Evolutionary conservation across 2,329 filamentous ascomycete genomes (phyloP), one percentile per base, ranked within the genome.

Genomic region (Verruconis gallopava): DNA sequence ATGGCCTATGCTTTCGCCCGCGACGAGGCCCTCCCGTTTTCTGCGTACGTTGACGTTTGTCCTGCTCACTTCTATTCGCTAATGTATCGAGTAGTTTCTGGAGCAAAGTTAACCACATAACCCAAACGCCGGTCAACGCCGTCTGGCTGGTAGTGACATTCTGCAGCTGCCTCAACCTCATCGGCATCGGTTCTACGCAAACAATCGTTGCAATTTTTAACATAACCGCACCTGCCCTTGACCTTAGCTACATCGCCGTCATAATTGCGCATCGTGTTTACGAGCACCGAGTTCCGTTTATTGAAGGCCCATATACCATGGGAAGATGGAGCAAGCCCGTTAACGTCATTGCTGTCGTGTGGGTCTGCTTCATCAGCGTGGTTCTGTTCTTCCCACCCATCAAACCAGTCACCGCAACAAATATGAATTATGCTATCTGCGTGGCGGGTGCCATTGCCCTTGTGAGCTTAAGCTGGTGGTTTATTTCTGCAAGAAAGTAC

Each of bases 131-230:
- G 0, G 62, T 79, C 42, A 72, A 78, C 46, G 69, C 73, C 2
- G 75, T 79, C 42, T 79, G 75, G 75, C 69, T 78, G 38, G 72
- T 78, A 35, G 74, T 78, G 2, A 50, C 67, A 46, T 75, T 75
- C 55, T 75, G 72, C 54, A 60, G 53, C 49, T 63, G 58, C 39
- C 59, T 73, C 18, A 67, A 70, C 47, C 57, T 69, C 33, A 72
- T 73, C 46, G 69, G 64, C 2, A 65, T 73, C 34, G 69, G 69
- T 33, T 64, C 59, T 35, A 66, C 63, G 3, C 54, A 66, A 39
- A 72, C 69, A 4, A 72, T 72, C 47, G 62, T 61, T 15, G 60
- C 62, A 22, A 66, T 67, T 44, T 67, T 67, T 59, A 66, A 65
- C 53, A 59, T 67, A 41, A 65, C 62, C 37, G 64, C 64, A 1